A percentile compares a stretch with the other conserved stretches of the same genome.
These are phyloP conservation scores for Curvularia verruculosa DNA, from an alignment of 2,329 filamentous ascomycete genomes.

Conservation along the genomic window DNA sequence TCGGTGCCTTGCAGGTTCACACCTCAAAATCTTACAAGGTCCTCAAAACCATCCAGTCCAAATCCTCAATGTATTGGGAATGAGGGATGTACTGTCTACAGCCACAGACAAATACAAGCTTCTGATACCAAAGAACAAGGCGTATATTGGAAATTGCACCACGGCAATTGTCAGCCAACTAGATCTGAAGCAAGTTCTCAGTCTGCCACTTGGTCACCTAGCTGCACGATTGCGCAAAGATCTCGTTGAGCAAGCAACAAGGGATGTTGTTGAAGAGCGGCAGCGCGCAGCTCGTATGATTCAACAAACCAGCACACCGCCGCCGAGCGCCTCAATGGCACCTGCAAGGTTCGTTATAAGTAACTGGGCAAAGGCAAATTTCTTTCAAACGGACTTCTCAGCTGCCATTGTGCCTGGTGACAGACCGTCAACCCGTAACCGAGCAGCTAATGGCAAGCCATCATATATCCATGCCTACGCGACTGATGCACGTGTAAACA, in stretches of 20 bases:
- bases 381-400: constrained; percentile 25
- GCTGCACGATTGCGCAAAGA: constrained; percentile 32
- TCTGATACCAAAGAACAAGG: constrained; percentile 19
- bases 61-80: constrained; percentile 34
- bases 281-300: not conserved
- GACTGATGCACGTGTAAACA: constrained; percentile 3
- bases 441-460: constrained; percentile 1
- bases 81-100: constrained; percentile 26
- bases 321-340: not conserved
- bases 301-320: not conserved
- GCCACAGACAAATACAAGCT: constrained; percentile 9
- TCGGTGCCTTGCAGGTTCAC: constrained; percentile 14
- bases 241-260: constrained; percentile 24
- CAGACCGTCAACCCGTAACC: no score
- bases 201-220: constrained; percentile 26
- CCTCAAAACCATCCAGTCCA: constrained; percentile 18
- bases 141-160: constrained; percentile 26
- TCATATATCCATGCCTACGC: constrained; percentile 1
- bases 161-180: constrained; percentile 15
- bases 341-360: constrained; percentile 16
- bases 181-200: constrained; percentile 17
- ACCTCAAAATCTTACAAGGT: constrained; percentile 10
- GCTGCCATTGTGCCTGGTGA: constrained; percentile 16
- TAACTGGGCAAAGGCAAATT: constrained; percentile 26
- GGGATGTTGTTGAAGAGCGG: constrained; percentile 23